Conservation (phyloP, 345 rosid genomes). For the Ceriops zippeliana region DNA sequence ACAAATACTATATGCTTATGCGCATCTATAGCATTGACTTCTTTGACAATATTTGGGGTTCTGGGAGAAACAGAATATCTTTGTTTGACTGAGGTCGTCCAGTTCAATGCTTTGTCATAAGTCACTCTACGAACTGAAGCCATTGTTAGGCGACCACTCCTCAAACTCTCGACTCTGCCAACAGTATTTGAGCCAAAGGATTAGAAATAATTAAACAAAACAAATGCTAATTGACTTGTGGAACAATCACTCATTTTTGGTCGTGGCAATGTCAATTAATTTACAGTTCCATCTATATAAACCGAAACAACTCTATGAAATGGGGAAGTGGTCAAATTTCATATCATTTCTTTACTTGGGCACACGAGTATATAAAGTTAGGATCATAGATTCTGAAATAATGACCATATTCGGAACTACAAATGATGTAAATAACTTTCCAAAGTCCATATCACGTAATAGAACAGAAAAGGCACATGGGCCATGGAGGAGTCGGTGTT, state of each 20-base stretch:
- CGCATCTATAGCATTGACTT: neutral
- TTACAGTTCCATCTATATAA: no score
- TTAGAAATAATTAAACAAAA: constrained; percentile 5
- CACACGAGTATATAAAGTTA: no score
- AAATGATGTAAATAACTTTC: neutral
- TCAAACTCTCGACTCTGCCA: constrained; percentile 29
- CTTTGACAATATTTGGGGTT: neutral
- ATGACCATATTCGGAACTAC: neutral
- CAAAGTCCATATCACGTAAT: neutral
- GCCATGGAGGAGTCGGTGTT: neutral
- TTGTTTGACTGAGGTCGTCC: neutral
- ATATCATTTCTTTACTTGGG: no score
- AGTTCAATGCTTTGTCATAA: neutral
- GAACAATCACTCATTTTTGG: neutral
- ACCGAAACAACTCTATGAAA: no score
- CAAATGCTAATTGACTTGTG: neutral
- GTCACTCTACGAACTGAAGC: neutral
- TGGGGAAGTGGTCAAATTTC: no score
- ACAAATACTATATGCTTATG: neutral
- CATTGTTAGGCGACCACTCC: neutral
- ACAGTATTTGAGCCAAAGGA: neutral
- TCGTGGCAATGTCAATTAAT: no score
- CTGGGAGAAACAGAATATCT: neutral
- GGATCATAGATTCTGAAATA: neutral
- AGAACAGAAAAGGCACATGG: neutral